Evolutionary conservation across 2,329 filamentous ascomycete species (phyloP).

Genomic region (Aspergillus hiratsukae): DNA sequence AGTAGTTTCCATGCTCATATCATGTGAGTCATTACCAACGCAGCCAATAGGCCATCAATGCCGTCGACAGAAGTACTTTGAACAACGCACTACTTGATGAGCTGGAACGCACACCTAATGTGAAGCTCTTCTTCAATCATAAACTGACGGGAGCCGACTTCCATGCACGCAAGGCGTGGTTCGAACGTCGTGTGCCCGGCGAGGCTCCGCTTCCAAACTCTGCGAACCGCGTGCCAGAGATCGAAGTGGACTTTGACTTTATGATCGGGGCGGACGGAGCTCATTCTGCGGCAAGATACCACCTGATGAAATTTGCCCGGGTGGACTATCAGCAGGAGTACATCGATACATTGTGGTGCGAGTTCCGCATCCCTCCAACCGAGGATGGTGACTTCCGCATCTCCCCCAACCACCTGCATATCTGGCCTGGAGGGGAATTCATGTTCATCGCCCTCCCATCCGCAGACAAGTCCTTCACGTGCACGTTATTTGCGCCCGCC

Average conservation of each 20-base stretch:
- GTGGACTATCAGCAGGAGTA: constrained; percentile 94
- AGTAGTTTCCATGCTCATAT: constrained; percentile 21
- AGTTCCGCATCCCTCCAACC: constrained; percentile 72
- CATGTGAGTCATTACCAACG: constrained; percentile 7
- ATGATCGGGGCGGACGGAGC: constrained; percentile 94
- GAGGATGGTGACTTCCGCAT: constrained; percentile 62
- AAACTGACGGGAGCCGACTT: constrained; percentile 92
- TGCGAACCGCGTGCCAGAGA: constrained; percentile 56
- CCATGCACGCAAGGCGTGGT: constrained; percentile 73
- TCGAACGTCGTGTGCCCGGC: constrained; percentile 55
- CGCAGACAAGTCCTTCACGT: constrained; percentile 89
- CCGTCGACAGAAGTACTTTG: constrained; percentile 76
- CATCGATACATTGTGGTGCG: constrained; percentile 95
- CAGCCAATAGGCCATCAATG: constrained; percentile 65
- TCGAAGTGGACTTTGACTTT: constrained; percentile 83
- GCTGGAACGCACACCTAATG: constrained; percentile 78
- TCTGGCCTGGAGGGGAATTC: constrained; percentile 89
- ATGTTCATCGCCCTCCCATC: constrained; percentile 98
- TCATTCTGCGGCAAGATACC: constrained; percentile 83
- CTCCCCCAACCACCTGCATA: constrained; percentile 89
- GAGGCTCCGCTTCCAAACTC: constrained; percentile 28
- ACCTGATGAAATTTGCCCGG: constrained; percentile 90
- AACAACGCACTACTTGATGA: constrained; percentile 82
- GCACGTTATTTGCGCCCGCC: constrained; percentile 83
- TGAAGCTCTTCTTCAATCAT: constrained; percentile 87